Percentiles rank a stretch among this genome's conserved stretches.
Conservation (phyloP, 805 yeast species). For the Starmera dryadoides region DNA sequence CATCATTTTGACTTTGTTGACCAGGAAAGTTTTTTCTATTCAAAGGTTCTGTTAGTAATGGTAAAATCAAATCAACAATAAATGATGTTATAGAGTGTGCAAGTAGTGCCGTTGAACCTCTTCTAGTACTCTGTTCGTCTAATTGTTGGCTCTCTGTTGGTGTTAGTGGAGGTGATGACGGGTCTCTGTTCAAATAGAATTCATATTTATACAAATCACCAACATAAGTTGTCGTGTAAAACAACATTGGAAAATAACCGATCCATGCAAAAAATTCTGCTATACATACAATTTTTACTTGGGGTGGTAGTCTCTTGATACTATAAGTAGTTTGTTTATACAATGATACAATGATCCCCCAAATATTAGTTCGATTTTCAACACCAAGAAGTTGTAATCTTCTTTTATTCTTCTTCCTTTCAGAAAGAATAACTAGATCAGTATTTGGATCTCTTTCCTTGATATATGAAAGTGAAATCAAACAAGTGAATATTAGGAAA, state of each 20-base stretch:
- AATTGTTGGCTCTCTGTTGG: constrained; percentile 26
- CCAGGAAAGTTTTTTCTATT: constrained; percentile 5
- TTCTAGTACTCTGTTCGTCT: constrained; percentile 40
- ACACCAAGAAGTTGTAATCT: constrained; percentile 29
- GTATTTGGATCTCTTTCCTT: constrained; percentile 42
- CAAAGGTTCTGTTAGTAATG: constrained; percentile 31
- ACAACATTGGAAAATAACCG: constrained; percentile 59
- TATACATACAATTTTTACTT: constrained; percentile 41
- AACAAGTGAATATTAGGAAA: constrained; percentile 33
- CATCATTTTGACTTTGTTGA: too few species aligned
- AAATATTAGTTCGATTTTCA: constrained; percentile 18
- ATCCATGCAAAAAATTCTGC: constrained; percentile 64
- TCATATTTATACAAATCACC: constrained; percentile 48
- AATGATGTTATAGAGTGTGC: constrained; percentile 42
- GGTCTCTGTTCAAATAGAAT: constrained; percentile 25
- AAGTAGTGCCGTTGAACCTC: constrained; percentile 45
- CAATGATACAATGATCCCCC: constrained; percentile 12
- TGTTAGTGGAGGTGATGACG: constrained; percentile 28
- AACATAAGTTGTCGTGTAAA: constrained; percentile 59
- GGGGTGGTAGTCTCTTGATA: constrained; percentile 37
- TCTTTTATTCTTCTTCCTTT: constrained; percentile 25
- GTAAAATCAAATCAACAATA: constrained; percentile 35
- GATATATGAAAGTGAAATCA: constrained; percentile 22
- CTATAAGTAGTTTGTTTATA: constrained; percentile 29
- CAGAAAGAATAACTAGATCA: constrained; percentile 31